Conservation (phyloP, 768 basidiomycete species). For the Rhodotorula kratochvilovae region DNA sequence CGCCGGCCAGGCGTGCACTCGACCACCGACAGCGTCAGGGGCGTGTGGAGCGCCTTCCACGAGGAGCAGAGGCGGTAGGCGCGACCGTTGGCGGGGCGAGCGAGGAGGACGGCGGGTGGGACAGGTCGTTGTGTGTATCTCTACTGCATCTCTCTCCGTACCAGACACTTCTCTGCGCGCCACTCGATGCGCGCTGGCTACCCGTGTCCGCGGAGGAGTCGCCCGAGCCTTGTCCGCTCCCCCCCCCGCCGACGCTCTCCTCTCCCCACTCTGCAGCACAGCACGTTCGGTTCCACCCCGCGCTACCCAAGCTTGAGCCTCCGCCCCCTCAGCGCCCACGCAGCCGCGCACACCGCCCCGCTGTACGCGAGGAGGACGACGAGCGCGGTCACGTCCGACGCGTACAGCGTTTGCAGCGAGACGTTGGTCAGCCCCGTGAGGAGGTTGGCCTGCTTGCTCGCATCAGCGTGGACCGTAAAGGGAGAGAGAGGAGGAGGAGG, state of each 20-base stretch:
- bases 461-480: not conserved
- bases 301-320: constrained; percentile 37
- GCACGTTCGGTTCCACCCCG: too few relatives aligned
- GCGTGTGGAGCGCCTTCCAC: constrained; percentile 86
- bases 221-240: too few relatives aligned
- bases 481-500: not conserved
- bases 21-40: constrained; percentile 71
- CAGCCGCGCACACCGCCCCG: constrained; percentile 53
- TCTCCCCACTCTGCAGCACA: too few relatives aligned
- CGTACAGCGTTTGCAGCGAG: constrained; percentile 74
- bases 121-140: not conserved
- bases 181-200: too few relatives aligned
- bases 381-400: constrained; percentile 58
- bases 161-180: too few relatives aligned
- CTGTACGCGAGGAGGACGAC: constrained; percentile 62
- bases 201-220: too few relatives aligned
- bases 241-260: too few relatives aligned
- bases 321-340: constrained; percentile 28
- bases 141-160: not conserved
- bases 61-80: constrained; percentile 42
- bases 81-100: too few relatives aligned
- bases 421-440: constrained; percentile 80
- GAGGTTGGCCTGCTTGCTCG: constrained; percentile 67
- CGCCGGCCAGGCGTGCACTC: constrained; percentile 71
- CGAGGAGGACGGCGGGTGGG: too few relatives aligned